Percentiles rank a stretch among this genome's conserved stretches.
These are phyloP conservation scores for Parietaria judaica DNA, from an alignment of 306 rosid species.

Conservation along the genomic window DNA sequence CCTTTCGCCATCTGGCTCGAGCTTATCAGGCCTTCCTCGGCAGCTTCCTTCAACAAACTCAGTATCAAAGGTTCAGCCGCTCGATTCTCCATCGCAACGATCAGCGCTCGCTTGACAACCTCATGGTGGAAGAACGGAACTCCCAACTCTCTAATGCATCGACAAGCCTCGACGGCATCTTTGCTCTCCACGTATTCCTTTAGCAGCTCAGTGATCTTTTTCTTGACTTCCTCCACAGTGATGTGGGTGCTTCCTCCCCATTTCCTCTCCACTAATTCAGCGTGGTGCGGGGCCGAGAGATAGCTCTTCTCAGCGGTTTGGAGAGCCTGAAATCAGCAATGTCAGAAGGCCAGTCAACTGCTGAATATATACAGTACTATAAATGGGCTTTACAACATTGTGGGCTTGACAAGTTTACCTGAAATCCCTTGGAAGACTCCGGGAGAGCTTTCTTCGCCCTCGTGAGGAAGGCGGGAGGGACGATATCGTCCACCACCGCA, in stretches of 20 bases:
- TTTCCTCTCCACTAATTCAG: slow-evolving; percentile 87
- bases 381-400: too few species aligned
- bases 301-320: slow-evolving; percentile 33
- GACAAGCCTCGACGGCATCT: slow-evolving; percentile 81
- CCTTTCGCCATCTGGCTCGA: slow-evolving; percentile 98
- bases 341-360: too few species aligned
- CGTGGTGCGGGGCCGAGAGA: slow-evolving; percentile 99
- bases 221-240: slow-evolving; percentile 93
- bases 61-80: slow-evolving; percentile 58
- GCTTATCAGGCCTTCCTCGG: slow-evolving; percentile 89
- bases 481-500: slow-evolving; percentile 95
- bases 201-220: slow-evolving; percentile 70
- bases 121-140: slow-evolving; percentile 95
- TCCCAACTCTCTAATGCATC: slow-evolving; percentile 89
- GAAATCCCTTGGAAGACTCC: slow-evolving; percentile 82
- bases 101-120: slow-evolving; percentile 92
- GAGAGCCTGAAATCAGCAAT: slow-evolving; percentile 41
- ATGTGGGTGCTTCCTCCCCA: slow-evolving; percentile 99
- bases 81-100: slow-evolving; percentile 75
- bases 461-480: slow-evolving; percentile 85
- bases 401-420: slow-evolving; percentile 43
- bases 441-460: slow-evolving; percentile 84
- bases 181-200: slow-evolving; percentile 77
- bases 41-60: slow-evolving; percentile 83
- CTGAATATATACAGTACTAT: too few species aligned